phyloP scores from a whole-genome alignment of 2,329 filamentous ascomycete species.

The Colletotrichum camelliae region DNA sequence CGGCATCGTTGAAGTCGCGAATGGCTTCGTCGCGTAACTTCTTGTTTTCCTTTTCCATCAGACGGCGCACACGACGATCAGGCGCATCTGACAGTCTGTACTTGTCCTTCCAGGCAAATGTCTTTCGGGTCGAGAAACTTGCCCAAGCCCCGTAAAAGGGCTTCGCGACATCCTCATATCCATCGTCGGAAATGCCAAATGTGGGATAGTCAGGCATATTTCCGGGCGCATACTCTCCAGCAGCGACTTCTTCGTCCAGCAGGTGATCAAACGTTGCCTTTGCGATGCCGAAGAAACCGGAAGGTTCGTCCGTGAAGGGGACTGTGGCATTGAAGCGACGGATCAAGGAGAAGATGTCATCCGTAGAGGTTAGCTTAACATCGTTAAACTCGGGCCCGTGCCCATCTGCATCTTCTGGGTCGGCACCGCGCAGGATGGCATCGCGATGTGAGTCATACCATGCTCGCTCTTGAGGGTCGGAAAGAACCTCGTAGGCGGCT shows the following conservation, averaged over 20 bases:
- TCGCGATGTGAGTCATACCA: conserved; percentile 98
- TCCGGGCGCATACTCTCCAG: conserved; percentile 71
- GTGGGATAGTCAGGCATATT: conserved; percentile 74
- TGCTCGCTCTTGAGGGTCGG: conserved; percentile 91
- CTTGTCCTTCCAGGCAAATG: conserved; percentile 87
- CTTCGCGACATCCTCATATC: conserved; percentile 77
- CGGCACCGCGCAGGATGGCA: conserved; percentile 76
- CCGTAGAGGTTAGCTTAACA: conserved; percentile 77
- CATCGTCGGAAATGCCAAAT: conserved; percentile 80
- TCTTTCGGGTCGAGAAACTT: conserved; percentile 82
- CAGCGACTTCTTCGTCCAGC: conserved; percentile 78
- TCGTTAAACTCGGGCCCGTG: conserved; percentile 69
- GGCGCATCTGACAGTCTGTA: conserved; percentile 86
- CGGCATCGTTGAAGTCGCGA: conserved; percentile 90
- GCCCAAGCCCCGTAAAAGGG: conserved; percentile 84
- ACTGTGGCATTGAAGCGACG: conserved; percentile 80
- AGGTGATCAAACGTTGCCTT: conserved; percentile 80
- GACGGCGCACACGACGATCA: conserved; percentile 78
- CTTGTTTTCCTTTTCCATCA: conserved; percentile 97
- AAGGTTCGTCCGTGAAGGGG: conserved; percentile 79
- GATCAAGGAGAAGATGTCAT: conserved; percentile 80
- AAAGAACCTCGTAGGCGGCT: conserved; percentile 93
- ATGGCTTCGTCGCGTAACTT: conserved; percentile 81
- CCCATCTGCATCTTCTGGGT: conserved; percentile 46
- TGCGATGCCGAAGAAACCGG: conserved; percentile 85